Evolutionary conservation across 306 rosid species (phyloP), one percentile per base, ranked within the genome.

Genomic region (Alnus rubra): DNA sequence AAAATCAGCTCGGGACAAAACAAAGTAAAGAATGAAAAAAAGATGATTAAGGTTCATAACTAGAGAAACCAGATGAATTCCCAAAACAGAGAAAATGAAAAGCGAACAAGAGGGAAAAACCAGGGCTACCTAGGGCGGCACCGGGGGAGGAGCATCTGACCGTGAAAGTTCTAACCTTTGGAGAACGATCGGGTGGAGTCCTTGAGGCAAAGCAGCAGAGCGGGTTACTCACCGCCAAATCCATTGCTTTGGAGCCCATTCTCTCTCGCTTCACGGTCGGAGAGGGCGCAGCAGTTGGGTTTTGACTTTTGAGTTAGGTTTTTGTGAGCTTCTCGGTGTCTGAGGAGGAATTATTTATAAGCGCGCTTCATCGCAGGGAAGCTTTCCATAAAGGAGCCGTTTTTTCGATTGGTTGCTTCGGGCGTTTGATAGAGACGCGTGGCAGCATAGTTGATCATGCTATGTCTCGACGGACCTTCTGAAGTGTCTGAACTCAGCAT

Each of bases 181-280:
- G 39, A 63, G 82, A 30, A 69, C 77, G 19, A 39, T 19, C 1
- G 31, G 73, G 15, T 4, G 80, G 74, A 9, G 68, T 28, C 30
- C 65, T 82, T 48, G 82, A 74, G 74, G 58, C 56, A 19, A 77
- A 83, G 33, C 72, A 78, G 68, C 28, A 70, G 33, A 83, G n/a
- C 0, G 69, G 71, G 82, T 82, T 54, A 58, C 62, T 56, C 71
- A 80, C 62, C 19, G 80, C 52, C 79, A 88, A 73, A 35, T 87
- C 65, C 53, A 86, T 71, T 56, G 82, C 87, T 74, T 79, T 83
- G 35, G 86, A 80, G 9, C 84, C 88, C 94, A 88, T 86, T 51
- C 67, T 35, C 53, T 10, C 8, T 53, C 33, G 33, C 9, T 16
- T 64, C 70, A 35, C 44, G 13, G 37, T 23, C 52, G 0, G 5